These are phyloP conservation scores for Pseudogymnoascus sp. DNA, from an alignment of 2,329 filamentous ascomycete genomes.

Conservation along the genomic window DNA sequence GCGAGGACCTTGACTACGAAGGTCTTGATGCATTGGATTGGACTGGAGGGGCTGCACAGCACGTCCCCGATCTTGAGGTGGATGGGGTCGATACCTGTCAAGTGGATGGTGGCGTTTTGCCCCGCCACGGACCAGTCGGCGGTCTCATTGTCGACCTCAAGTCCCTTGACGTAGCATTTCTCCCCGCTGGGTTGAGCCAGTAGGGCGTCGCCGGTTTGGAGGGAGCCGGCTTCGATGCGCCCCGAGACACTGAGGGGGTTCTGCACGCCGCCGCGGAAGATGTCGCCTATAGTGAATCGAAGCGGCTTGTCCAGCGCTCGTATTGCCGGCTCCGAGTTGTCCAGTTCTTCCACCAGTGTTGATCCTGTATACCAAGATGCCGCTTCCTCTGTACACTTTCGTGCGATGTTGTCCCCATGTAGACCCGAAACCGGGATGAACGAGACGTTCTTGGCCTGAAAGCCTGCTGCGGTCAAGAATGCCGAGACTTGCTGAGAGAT, in stretches of 20 bases:
- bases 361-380: constrained; percentile 73
- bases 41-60: constrained; percentile 61
- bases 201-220: constrained; percentile 78
- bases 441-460: constrained; percentile 69
- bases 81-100: constrained; percentile 75
- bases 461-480: constrained; percentile 76
- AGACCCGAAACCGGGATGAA: constrained; percentile 90
- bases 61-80: constrained; percentile 82
- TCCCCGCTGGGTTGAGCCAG: constrained; percentile 75
- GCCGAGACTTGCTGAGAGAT: constrained; percentile 76
- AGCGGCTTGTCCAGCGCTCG: constrained; percentile 71
- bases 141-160: constrained; percentile 66
- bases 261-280: constrained; percentile 71
- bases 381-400: constrained; percentile 45
- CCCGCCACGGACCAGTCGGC: constrained; percentile 89
- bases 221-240: constrained; percentile 71
- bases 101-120: constrained; percentile 77
- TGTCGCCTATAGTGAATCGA: constrained; percentile 78
- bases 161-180: constrained; percentile 69
- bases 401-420: constrained; percentile 76
- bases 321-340: constrained; percentile 66
- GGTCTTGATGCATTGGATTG: constrained; percentile 62
- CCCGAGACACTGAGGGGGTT: constrained; percentile 81
- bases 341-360: constrained; percentile 76
- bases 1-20: constrained; percentile 82